A percentile compares a stretch with the other conserved stretches of the same genome.
These are phyloP conservation scores for Neurospora sp. DNA, from an alignment of 495 filamentous ascomycete species.

Conservation along the genomic window DNA sequence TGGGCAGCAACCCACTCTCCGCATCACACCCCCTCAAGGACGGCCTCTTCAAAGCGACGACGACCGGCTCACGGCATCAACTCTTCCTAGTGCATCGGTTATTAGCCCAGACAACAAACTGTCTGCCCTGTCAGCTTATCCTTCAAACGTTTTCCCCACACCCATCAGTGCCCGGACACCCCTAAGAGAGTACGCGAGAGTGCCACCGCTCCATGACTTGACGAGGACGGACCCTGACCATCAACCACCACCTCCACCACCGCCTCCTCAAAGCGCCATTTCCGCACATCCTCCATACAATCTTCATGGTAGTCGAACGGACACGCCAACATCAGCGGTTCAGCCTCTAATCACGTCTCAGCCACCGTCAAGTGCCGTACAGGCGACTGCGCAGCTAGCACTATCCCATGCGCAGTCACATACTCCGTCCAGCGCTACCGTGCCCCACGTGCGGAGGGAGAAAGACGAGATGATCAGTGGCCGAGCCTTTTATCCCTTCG, in stretches of 20 bases:
- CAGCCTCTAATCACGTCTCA: slow-evolving; percentile 20
- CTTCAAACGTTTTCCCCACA: slow-evolving; percentile 39
- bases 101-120: slow-evolving; percentile 45
- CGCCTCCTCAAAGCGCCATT: slow-evolving; percentile 14
- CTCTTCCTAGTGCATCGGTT: slow-evolving; percentile 40
- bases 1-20: slow-evolving; percentile 35
- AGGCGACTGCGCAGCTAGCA: slow-evolving; percentile 51
- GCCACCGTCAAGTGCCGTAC: slow-evolving; percentile 28
- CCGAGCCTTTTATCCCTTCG: slow-evolving; percentile 68
- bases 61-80: slow-evolving; percentile 37
- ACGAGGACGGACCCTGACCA: slow-evolving; percentile 37
- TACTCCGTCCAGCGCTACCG: slow-evolving; percentile 9
- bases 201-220: slow-evolving; percentile 45
- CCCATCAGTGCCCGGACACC: slow-evolving; percentile 43
- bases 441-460: slow-evolving; percentile 42
- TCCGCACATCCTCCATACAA: slow-evolving; percentile 18
- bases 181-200: slow-evolving; percentile 39
- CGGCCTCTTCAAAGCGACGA: slow-evolving; percentile 39
- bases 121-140: slow-evolving; percentile 40
- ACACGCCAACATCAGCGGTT: slow-evolving; percentile 26
- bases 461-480: slow-evolving; percentile 92
- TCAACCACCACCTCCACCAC: slow-evolving; percentile 13
- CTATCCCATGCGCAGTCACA: slow-evolving; percentile 42
- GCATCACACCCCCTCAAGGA: slow-evolving; percentile 47
- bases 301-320: slow-evolving; percentile 37